Conservation (phyloP, 208 protist genomes). For the Strigomonas galati region DNA sequence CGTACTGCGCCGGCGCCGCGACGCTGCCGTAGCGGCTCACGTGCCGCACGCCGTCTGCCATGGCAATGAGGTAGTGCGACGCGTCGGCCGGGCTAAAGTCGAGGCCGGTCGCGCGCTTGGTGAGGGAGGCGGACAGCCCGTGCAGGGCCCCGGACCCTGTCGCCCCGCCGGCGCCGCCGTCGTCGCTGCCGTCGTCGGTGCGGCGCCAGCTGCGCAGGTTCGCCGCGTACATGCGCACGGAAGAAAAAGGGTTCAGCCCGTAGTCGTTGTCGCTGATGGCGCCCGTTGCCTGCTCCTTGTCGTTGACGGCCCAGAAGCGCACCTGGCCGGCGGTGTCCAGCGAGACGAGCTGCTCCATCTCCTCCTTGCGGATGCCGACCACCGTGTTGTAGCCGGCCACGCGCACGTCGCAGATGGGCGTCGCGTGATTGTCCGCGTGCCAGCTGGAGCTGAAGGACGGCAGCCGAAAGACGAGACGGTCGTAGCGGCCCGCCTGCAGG, state of each 20-base stretch:
- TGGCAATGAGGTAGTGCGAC: slow-evolving; percentile 62
- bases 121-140: background rate
- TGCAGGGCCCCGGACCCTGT: background rate
- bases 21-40: slow-evolving; percentile 67
- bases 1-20: slow-evolving; percentile 63
- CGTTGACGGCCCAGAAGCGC: slow-evolving; percentile 71
- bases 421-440: slow-evolving; percentile 60
- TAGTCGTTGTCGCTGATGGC: slow-evolving; percentile 54
- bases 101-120: slow-evolving; percentile 23
- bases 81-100: slow-evolving; percentile 65
- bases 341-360: slow-evolving; percentile 69
- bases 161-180: background rate
- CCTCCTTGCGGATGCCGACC: slow-evolving; percentile 40
- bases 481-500: slow-evolving; percentile 40
- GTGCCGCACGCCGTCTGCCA: slow-evolving; percentile 52
- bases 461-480: slow-evolving; percentile 42
- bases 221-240: slow-evolving; percentile 43
- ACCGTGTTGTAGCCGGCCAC: slow-evolving; percentile 67
- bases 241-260: slow-evolving; percentile 54
- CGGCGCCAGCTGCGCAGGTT: slow-evolving; percentile 14
- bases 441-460: slow-evolving; percentile 75
- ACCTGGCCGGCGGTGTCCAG: slow-evolving; percentile 47
- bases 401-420: slow-evolving; percentile 44
- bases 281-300: slow-evolving; percentile 34
- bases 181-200: background rate